These are phyloP conservation scores for Hortaea werneckii DNA, from an alignment of 2,329 filamentous ascomycete genomes.

Conservation along the genomic window DNA sequence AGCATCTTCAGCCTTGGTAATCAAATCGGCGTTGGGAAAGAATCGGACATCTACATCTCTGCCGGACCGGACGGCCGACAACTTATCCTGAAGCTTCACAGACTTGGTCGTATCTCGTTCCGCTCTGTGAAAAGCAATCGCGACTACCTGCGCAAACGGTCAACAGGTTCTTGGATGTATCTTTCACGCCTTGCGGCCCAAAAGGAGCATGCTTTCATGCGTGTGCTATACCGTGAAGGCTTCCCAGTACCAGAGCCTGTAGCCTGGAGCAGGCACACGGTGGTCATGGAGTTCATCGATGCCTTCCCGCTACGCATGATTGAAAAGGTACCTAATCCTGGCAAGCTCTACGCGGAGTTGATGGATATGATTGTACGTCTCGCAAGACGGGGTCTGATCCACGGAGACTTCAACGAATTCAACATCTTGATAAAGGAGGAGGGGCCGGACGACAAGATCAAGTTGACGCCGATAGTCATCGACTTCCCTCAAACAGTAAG, in stretches of 20 bases:
- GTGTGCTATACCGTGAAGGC: slow-evolving; percentile 67
- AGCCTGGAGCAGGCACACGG: slow-evolving; percentile 83
- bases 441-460: slow-evolving; percentile 28
- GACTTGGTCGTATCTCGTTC: slow-evolving; percentile 91
- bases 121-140: slow-evolving; percentile 91
- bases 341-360: slow-evolving; percentile 79
- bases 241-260: slow-evolving; percentile 85
- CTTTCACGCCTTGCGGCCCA: slow-evolving; percentile 84
- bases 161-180: slow-evolving; percentile 92
- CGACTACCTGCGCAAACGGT: slow-evolving; percentile 80
- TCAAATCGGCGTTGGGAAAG: slow-evolving; percentile 92
- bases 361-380: slow-evolving; percentile 77
- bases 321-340: slow-evolving; percentile 69
- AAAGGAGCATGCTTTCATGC: slow-evolving; percentile 94
- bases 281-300: slow-evolving; percentile 91
- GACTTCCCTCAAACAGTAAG: slow-evolving; percentile 99
- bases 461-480: slow-evolving; percentile 72
- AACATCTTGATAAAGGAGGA: slow-evolving; percentile 87
- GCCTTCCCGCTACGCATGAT: slow-evolving; percentile 88
- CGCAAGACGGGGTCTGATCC: slow-evolving; percentile 79
- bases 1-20: slow-evolving; percentile 86
- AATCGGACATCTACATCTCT: slow-evolving; percentile 93
- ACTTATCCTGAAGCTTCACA: slow-evolving; percentile 86
- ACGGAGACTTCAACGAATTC: slow-evolving; percentile 99
- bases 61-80: slow-evolving; percentile 69